These are phyloP conservation scores for Acacia crassicarpa DNA, from an alignment of 306 rosid genomes.

Conservation along the genomic window DNA sequence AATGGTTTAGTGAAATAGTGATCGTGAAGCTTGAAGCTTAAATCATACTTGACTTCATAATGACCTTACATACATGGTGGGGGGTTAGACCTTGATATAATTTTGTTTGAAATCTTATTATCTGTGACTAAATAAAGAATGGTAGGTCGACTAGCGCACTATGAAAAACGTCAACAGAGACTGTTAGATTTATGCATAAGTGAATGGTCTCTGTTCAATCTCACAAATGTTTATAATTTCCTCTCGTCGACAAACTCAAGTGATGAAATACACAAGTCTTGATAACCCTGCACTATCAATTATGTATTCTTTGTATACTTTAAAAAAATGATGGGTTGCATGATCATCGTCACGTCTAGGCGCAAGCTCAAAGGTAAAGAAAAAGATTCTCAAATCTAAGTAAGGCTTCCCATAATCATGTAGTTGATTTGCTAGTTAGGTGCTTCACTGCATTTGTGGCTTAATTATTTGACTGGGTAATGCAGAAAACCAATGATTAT, in stretches of 20 bases:
- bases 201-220: conserved; percentile 41
- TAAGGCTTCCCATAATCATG: neutral
- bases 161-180: conserved; percentile 36
- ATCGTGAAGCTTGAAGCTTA: neutral
- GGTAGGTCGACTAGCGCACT: conserved; percentile 16
- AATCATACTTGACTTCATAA: neutral
- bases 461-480: neutral
- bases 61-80: conserved; percentile 30
- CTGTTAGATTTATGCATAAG: neutral
- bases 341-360: conserved; percentile 26
- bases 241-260: neutral
- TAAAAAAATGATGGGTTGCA: neutral
- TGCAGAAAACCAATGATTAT: neutral
- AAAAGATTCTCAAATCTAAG: conserved; percentile 25
- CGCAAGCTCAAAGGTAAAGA: conserved; percentile 29
- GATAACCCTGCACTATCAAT: conserved; percentile 4
- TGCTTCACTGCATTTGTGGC: neutral
- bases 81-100: neutral
- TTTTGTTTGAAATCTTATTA: neutral
- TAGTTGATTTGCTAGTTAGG: conserved; percentile 19
- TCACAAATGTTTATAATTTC: neutral
- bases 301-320: neutral
- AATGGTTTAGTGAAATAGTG: neutral
- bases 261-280: neutral
- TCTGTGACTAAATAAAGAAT: neutral